Conservation (phyloP, 2,329 filamentous ascomycete species). For the Ophiostoma triangulosporum region DNA sequence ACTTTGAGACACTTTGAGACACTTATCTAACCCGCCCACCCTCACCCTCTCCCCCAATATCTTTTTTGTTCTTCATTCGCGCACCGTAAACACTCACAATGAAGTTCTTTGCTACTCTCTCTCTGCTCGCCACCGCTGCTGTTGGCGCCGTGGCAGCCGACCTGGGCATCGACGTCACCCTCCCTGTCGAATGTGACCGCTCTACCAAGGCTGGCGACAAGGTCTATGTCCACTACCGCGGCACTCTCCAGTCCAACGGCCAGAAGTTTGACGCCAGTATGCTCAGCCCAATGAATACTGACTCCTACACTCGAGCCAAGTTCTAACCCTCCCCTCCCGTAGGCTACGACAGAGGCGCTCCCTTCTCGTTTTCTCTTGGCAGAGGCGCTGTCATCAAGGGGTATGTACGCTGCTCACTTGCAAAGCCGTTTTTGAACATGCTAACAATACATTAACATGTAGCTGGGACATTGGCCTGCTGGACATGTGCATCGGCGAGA, state of each 20-base stretch:
- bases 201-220: constrained; percentile 65
- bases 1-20: not conserved
- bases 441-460: not conserved
- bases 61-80: not conserved
- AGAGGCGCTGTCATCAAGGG: constrained; percentile 78
- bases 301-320: too few species aligned
- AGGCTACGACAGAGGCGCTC: constrained; percentile 52
- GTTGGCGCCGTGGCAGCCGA: constrained; percentile 37
- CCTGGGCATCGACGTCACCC: constrained; percentile 66
- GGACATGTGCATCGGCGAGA: constrained; percentile 94
- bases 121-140: constrained; percentile 37
- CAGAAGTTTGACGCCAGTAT: constrained; percentile 67
- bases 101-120: constrained; percentile 30
- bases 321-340: not conserved
- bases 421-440: not conserved
- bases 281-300: constrained; percentile 14
- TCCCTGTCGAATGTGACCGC: constrained; percentile 63
- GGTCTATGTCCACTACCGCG: constrained; percentile 78
- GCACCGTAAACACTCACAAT: not conserved
- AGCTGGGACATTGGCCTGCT: constrained; percentile 84
- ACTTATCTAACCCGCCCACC: not conserved
- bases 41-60: not conserved
- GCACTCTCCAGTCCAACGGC: constrained; percentile 61
- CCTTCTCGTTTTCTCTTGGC: constrained; percentile 70
- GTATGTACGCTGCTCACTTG: constrained; percentile 28